Percentiles rank a stretch among this genome's conserved stretches.
Conservation (phyloP, 202 grass and related monocot genomes). For the Setaria viridis region DNA sequence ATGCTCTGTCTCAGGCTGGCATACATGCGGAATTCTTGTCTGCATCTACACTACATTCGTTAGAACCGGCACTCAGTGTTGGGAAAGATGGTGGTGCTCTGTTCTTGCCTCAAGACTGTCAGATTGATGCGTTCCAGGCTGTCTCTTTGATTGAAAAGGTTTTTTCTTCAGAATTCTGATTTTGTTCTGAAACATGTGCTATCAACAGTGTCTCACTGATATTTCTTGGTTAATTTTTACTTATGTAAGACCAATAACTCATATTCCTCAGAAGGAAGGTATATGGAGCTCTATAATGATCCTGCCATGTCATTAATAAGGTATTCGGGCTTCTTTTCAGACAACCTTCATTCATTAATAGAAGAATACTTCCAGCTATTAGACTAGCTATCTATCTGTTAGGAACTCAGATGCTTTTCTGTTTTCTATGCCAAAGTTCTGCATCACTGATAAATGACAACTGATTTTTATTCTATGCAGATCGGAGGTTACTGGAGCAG, state of each 20-base stretch:
- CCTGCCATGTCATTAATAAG: slow-evolving; percentile 81
- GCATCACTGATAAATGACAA: slow-evolving; percentile 18
- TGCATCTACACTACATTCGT: slow-evolving; percentile 52
- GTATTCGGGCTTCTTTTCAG: slow-evolving; percentile 48
- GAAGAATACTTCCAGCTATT: slow-evolving; percentile 15
- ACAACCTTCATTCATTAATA: slow-evolving; percentile 31
- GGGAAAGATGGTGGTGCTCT: slow-evolving; percentile 80
- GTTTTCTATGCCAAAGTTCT: background rate
- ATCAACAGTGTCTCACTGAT: background rate
- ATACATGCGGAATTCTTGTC: slow-evolving; percentile 71
- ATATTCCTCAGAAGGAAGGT: slow-evolving; percentile 76
- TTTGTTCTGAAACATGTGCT: slow-evolving; percentile 30
- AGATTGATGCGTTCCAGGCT: slow-evolving; percentile 75
- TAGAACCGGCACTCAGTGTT: slow-evolving; percentile 73
- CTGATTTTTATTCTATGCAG: slow-evolving; percentile 52
- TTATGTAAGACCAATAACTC: slow-evolving; percentile 74
- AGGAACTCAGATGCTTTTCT: slow-evolving; percentile 13
- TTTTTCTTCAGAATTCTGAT: slow-evolving; percentile 10
- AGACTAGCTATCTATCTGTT: slow-evolving; percentile 5
- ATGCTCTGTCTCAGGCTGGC: slow-evolving; percentile 65
- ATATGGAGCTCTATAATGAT: slow-evolving; percentile 84
- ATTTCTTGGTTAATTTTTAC: slow-evolving; percentile 7
- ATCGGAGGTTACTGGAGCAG: slow-evolving; percentile 69
- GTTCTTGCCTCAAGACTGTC: slow-evolving; percentile 76
- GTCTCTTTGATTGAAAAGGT: slow-evolving; percentile 95